phyloP scores from a whole-genome alignment of 192 early-diverging fungal genomes.

The Coemansia sp. region DNA sequence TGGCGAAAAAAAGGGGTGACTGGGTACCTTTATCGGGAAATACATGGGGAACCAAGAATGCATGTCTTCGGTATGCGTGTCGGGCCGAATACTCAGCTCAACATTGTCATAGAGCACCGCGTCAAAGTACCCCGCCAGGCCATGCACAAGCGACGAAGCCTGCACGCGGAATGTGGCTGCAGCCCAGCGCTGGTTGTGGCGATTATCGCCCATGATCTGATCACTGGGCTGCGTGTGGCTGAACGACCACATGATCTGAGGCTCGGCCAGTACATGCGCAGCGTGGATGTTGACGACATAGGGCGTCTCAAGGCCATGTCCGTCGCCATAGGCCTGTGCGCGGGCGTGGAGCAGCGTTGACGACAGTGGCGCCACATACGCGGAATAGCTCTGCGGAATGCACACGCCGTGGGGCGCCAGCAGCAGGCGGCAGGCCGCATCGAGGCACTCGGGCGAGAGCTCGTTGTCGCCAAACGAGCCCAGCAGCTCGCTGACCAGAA shows the following conservation, averaged over 20 bases:
- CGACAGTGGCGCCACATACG: constrained; percentile 86
- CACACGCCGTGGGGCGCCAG: constrained; percentile 77
- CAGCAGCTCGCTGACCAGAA: constrained; percentile 93
- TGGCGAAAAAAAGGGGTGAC: background rate
- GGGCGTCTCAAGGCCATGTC: constrained; percentile 80
- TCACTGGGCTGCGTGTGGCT: constrained; percentile 62
- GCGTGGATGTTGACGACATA: constrained; percentile 97
- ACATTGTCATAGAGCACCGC: constrained; percentile 86
- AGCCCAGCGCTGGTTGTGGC: constrained; percentile 73
- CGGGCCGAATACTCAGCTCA: constrained; percentile 77
- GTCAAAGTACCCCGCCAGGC: constrained; percentile 97
- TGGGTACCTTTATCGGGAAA: constrained; percentile 76
- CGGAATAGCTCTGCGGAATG: constrained; percentile 85
- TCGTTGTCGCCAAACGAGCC: constrained; percentile 99
- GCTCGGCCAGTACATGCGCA: constrained; percentile 66
- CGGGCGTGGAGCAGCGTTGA: constrained; percentile 81
- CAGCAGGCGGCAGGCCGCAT: constrained; percentile 79
- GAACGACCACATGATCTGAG: constrained; percentile 81
- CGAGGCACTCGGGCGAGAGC: constrained; percentile 97
- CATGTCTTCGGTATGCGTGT: constrained; percentile 90
- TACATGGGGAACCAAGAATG: constrained; percentile 88
- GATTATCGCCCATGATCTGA: background rate
- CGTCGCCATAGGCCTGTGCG: constrained; percentile 68
- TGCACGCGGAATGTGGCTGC: constrained; percentile 60
- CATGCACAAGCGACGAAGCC: constrained; percentile 76